These are phyloP conservation scores for Luzula sylvatica DNA, from an alignment of 176 grass and related monocot genomes.

Conservation along the genomic window DNA sequence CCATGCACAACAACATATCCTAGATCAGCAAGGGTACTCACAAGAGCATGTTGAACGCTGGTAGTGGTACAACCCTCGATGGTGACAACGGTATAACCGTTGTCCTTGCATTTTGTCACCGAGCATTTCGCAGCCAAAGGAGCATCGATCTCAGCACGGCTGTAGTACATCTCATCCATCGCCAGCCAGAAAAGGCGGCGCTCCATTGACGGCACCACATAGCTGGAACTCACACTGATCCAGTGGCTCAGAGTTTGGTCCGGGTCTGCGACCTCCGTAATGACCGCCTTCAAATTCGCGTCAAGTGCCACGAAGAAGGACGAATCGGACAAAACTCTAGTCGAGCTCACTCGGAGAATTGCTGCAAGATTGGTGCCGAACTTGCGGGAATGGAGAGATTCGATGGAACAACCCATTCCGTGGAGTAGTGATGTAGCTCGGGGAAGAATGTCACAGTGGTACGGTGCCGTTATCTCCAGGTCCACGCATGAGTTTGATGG, in stretches of 20 bases:
- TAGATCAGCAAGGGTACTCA: slow-evolving; percentile 75
- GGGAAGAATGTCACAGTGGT: slow-evolving; percentile 46
- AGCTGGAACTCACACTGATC: slow-evolving; percentile 32
- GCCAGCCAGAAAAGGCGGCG: slow-evolving; percentile 62
- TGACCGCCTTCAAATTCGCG: slow-evolving; percentile 18
- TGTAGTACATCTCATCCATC: slow-evolving; percentile 60
- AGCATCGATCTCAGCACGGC: slow-evolving; percentile 29
- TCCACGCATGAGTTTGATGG: too few relatives aligned
- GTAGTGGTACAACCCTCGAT: slow-evolving; percentile 48
- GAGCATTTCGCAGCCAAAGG: slow-evolving; percentile 31
- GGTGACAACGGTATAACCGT: slow-evolving; percentile 63
- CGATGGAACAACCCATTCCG: slow-evolving; percentile 46
- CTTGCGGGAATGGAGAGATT: slow-evolving; percentile 48
- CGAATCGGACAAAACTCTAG: slow-evolving; percentile 2
- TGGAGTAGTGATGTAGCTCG: slow-evolving; percentile 45
- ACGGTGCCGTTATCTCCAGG: slow-evolving; percentile 55
- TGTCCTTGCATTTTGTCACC: slow-evolving; percentile 55
- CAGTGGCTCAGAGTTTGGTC: slow-evolving; percentile 40
- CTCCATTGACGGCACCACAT: slow-evolving; percentile 49
- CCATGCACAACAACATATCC: slow-evolving; percentile 74
- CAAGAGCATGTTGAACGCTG: slow-evolving; percentile 68
- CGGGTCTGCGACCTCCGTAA: too few relatives aligned
- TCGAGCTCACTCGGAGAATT: slow-evolving; percentile 35
- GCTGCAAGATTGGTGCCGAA: slow-evolving; percentile 41
- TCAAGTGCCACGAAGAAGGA: slow-evolving; percentile 44